A percentile compares a stretch with the other conserved stretches of the same genome.
phyloP scores from a whole-genome alignment of 768 basidiomycete genomes.

The Lactarius akahatsu region DNA sequence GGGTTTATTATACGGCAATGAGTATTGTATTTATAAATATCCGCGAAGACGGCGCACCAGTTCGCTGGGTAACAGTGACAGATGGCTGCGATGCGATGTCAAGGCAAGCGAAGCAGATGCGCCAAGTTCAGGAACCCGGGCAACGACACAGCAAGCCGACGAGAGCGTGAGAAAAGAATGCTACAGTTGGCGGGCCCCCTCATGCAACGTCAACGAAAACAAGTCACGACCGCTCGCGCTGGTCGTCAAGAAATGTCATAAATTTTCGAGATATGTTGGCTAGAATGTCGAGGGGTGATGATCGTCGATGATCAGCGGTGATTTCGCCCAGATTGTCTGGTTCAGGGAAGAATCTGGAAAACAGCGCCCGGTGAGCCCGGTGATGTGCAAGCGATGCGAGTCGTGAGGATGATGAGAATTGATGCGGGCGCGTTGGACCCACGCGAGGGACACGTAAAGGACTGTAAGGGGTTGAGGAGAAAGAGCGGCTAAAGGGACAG shows the following conservation, averaged over 20 bases:
- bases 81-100: conserved; percentile 5
- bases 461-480: not conserved
- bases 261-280: not conserved
- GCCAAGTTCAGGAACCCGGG: conserved; percentile 10
- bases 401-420: not conserved
- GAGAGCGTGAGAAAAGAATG: conserved; percentile 11
- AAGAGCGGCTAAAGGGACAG: not conserved
- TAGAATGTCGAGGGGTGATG: conserved; percentile 1
- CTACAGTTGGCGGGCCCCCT: not conserved
- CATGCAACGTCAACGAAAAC: not conserved
- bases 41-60: conserved; percentile 10
- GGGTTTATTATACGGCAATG: not conserved
- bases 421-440: not conserved
- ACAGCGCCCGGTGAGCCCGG: conserved; percentile 8
- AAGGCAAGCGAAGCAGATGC: conserved; percentile 9
- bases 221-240: not conserved
- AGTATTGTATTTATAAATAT: conserved; percentile 9
- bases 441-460: not conserved
- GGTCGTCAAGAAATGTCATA: not conserved
- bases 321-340: conserved; percentile 1
- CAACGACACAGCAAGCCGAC: conserved; percentile 4
- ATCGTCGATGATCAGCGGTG: conserved; percentile 6
- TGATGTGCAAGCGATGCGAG: conserved; percentile 19
- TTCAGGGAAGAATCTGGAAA: not conserved
- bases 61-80: conserved; percentile 1